Evolutionary conservation across 73 alveolate species (phyloP), one percentile per base, ranked within the genome.

Genomic region (Symbiodinium pilosum): DNA sequence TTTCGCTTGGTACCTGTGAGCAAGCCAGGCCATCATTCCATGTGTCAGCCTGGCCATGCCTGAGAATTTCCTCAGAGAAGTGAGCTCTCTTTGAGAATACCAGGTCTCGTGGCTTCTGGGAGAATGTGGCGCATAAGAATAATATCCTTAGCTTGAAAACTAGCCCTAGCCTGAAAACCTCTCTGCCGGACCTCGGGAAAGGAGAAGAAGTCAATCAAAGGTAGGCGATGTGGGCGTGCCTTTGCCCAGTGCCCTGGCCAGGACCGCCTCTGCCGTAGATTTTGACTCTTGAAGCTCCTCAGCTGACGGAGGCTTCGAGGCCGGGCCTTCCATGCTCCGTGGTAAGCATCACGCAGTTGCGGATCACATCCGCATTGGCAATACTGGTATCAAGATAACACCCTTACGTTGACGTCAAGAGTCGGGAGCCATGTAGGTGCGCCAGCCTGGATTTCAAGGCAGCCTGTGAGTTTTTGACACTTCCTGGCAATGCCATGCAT

Each of bases 361-460:
- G 59, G 59, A 14, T 47, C 59, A 14, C 59, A 14, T 47, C 59
- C 59, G 14, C 14, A 47, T 47, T 47, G 6, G 59, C 59, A 6
- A 47, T 9, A 47, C 14, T 9, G 59, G 59, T 47, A 6, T 47
- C 21, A 9, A 47, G 14, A 47, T 47, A 47, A 47, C 21, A 47
- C 39, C 24, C 44, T 41, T 75, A 30, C 11, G 14, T 34, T 43
- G 43, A n/a, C 43, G 14, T 52, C 97, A 43, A 43, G 97, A 16
- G n/a, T 20, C 97, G 9, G 97, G 97, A 12, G 89, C 88, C 21
- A 84, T 83, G 54, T 91, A 91, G 86, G 39, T 91, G 56, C 88
- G 97, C 97, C 97, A 91, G 84, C 97, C 97, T 91, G 71, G 39
- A 28, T n/a, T n/a, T n/a, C 21, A 47, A 47, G 14, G 6, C 59